A percentile compares a stretch with the other conserved stretches of the same genome.
Conservation (phyloP, 148 eudicot genomes). For the Agrostemma githago region DNA sequence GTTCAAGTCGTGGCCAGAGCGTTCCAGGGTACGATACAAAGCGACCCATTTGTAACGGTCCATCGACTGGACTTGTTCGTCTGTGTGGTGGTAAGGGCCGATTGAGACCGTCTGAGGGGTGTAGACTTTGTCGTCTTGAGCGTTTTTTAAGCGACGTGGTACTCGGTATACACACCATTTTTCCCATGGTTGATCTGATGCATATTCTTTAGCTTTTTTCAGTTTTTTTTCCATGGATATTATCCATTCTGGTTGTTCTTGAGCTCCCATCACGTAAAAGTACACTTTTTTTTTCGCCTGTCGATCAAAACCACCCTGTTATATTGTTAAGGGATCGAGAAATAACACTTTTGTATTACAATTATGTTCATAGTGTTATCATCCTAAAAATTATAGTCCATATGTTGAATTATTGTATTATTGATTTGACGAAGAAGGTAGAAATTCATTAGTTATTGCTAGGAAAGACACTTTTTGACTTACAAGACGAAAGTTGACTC, state of each 20-base stretch:
- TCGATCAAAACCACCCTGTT: too few species aligned
- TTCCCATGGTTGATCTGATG: constrained; percentile 12
- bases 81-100: constrained; percentile 14
- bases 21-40: constrained; percentile 1
- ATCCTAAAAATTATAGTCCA: too few species aligned
- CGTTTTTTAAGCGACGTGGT: constrained; percentile 14
- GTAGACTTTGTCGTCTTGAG: constrained; percentile 6
- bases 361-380: too few species aligned
- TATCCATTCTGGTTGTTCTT: constrained; percentile 12
- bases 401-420: too few species aligned
- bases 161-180: constrained; percentile 22
- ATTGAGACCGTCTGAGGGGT: constrained; percentile 22
- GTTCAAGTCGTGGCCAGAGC: constrained; percentile 8
- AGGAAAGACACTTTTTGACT: too few species aligned
- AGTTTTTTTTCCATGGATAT: constrained; percentile 15
- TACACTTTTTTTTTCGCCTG: too few species aligned
- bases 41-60: constrained; percentile 15
- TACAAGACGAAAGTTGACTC: too few species aligned
- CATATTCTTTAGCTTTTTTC: constrained; percentile 2
- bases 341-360: too few species aligned
- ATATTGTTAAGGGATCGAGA: too few species aligned
- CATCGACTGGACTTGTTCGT: constrained; percentile 2
- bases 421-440: too few species aligned
- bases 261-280: not conserved
- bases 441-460: too few species aligned